phyloP scores from a whole-genome alignment of 83 land plant species.

The Thuja plicata region DNA sequence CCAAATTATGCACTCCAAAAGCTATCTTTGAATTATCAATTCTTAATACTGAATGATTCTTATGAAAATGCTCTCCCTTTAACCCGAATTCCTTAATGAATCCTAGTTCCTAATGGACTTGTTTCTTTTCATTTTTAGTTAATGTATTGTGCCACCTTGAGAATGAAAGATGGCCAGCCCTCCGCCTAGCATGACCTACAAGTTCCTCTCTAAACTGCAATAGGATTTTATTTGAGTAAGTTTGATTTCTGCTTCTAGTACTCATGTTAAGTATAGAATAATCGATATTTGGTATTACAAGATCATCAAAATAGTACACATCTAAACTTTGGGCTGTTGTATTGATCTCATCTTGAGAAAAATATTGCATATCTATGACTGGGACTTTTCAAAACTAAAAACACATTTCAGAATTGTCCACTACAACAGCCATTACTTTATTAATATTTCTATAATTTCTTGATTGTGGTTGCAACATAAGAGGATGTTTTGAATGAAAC shows the following conservation, averaged over 20 bases:
- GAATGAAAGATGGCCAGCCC: constrained; percentile 13
- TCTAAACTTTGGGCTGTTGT: constrained; percentile 30
- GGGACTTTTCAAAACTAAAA: constrained; percentile 20
- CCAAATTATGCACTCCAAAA: neutral
- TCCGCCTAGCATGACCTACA: constrained; percentile 13
- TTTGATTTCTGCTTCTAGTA: constrained; percentile 59
- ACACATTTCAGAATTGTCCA: neutral
- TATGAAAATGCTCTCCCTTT: neutral
- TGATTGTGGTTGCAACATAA: no score
- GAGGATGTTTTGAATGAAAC: no score
- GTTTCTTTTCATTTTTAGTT: neutral
- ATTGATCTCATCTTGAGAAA: constrained; percentile 51
- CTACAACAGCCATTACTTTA: constrained; percentile 2
- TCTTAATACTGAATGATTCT: neutral
- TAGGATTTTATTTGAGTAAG: constrained; percentile 56
- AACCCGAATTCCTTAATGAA: neutral
- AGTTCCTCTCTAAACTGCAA: constrained; percentile 10
- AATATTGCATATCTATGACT: constrained; percentile 37
- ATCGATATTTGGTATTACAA: constrained; percentile 52
- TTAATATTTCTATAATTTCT: no score
- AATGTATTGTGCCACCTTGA: neutral
- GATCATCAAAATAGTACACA: constrained; percentile 20
- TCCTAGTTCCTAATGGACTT: neutral
- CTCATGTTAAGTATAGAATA: constrained; percentile 52
- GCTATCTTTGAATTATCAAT: neutral